phyloP scores from a whole-genome alignment of 208 protist species.

The Trichomonas gallinae region DNA sequence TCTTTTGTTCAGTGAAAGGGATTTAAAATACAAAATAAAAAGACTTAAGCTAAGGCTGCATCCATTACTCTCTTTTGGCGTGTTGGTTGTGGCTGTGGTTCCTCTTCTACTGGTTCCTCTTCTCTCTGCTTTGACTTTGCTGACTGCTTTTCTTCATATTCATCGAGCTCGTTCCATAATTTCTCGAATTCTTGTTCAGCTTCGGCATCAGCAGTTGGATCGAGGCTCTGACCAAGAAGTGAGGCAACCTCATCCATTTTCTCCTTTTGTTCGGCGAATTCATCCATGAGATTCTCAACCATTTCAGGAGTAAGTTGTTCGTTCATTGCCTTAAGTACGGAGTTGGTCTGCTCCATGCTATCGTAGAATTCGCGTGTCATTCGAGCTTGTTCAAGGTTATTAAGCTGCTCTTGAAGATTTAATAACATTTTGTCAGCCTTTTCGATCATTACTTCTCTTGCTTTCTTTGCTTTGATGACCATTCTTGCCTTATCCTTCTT shows the following conservation, averaged over 20 bases:
- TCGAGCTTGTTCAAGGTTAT: neutral
- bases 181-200: neutral
- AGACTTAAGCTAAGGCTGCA: too few species aligned
- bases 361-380: neutral
- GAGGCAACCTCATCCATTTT: neutral
- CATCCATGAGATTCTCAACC: constrained; percentile 13
- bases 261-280: neutral
- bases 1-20: too few species aligned
- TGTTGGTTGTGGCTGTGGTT: too few species aligned
- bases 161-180: neutral
- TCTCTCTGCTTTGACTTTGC: too few species aligned
- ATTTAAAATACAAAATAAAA: too few species aligned
- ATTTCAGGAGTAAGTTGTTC: neutral
- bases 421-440: neutral
- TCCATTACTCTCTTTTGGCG: too few species aligned
- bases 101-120: too few species aligned
- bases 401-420: neutral
- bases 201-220: neutral
- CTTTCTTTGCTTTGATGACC: neutral
- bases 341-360: neutral
- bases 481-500: neutral
- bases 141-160: too few species aligned
- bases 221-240: neutral
- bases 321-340: neutral
- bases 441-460: neutral